Base-by-base conservation (phyloP, 2,329 filamentous ascomycete genomes). In the Diplodia sapinea region DNA sequence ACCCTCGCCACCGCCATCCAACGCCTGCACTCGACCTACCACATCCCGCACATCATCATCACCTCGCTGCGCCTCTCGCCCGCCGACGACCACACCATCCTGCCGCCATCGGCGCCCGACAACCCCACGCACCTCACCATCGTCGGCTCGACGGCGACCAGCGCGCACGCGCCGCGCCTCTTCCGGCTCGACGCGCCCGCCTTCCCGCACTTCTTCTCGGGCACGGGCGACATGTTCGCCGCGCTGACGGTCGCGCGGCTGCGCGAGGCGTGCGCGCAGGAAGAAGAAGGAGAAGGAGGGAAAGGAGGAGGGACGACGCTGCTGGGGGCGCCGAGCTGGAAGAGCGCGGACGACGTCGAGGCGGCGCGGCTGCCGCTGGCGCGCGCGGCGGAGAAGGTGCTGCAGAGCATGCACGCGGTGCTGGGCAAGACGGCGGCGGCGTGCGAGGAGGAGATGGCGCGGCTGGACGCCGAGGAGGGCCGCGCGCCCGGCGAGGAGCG, bases 151-250 rank as follows among this genome's bases (percentile, higher is more conserved):
- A 93, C 89, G 20, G 89, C 89, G 75, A 89, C 86, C 2, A 83
- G 83, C 1, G 80, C 84, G 65, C 86, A 88, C 71, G 84, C 83
- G 51, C 88, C 94, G 0, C 89, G 95, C n/a, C 85, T 94, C 64
- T 99, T 98, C 84, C 89, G 90, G 74, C 89, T 98, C 74, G 88
- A 91, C 67, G 92, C 97, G 67, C 93, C 94, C 0, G 87, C 90
- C 33, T 89, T 97, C 69, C 91, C 97, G 76, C 92, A 93, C 80
- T 97, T 95, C 84, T 99, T 98, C 80, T 93, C 91, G 73, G 95
- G 95, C 50, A 98, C 96, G 0, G 95, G 95, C 56, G 95, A 99
- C 82, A 97, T 99, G 94, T 98, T 99, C 76, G 94, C 93, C 36
- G 94, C 94, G 8, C 85, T 99, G 55, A 93, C 93, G 76, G 88